Percentiles rank a stretch among this genome's conserved stretches.
Evolutionary conservation across 2,329 filamentous ascomycete genomes (phyloP).

Genomic region (Penicillium sumatraense): DNA sequence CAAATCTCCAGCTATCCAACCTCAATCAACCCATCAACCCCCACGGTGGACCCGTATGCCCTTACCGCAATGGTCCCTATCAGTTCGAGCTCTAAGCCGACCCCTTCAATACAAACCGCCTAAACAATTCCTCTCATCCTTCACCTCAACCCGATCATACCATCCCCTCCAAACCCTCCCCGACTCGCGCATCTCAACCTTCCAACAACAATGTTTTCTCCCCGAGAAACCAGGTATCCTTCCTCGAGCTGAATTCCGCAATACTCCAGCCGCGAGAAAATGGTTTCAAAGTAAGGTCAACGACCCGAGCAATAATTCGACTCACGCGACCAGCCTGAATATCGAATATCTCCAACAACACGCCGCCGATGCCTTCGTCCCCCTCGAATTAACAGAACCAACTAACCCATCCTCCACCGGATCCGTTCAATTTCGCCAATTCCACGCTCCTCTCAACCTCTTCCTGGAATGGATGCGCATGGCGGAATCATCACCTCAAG

Average conservation of each 20-base stretch:
- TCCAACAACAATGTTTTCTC: constrained; percentile 59
- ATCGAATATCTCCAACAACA: constrained; percentile 48
- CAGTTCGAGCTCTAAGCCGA: neutral
- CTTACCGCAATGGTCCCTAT: constrained; percentile 26
- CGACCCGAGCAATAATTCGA: constrained; percentile 19
- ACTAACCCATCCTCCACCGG: constrained; percentile 4
- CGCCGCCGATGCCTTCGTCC: constrained; percentile 57
- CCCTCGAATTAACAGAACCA: constrained; percentile 60
- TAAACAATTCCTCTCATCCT: constrained; percentile 1
- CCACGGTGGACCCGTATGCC: constrained; percentile 39
- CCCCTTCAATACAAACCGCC: neutral
- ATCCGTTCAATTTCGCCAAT: constrained; percentile 49
- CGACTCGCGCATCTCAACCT: constrained; percentile 48
- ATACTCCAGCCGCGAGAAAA: constrained; percentile 59
- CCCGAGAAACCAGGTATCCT: constrained; percentile 59
- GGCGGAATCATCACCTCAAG: constrained; percentile 28
- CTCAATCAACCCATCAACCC: constrained; percentile 1
- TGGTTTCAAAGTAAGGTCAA: constrained; percentile 58
- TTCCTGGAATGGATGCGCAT: constrained; percentile 61
- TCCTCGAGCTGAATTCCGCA: constrained; percentile 46
- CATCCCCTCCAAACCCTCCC: constrained; percentile 34
- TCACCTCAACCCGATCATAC: constrained; percentile 22
- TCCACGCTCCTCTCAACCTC: constrained; percentile 60
- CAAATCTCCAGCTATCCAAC: neutral
- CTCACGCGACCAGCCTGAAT: constrained; percentile 46